Percentiles rank a stretch among this genome's conserved stretches.
Evolutionary conservation across 345 rosid species (phyloP).

Genomic region (Cardamine resedifolia): DNA sequence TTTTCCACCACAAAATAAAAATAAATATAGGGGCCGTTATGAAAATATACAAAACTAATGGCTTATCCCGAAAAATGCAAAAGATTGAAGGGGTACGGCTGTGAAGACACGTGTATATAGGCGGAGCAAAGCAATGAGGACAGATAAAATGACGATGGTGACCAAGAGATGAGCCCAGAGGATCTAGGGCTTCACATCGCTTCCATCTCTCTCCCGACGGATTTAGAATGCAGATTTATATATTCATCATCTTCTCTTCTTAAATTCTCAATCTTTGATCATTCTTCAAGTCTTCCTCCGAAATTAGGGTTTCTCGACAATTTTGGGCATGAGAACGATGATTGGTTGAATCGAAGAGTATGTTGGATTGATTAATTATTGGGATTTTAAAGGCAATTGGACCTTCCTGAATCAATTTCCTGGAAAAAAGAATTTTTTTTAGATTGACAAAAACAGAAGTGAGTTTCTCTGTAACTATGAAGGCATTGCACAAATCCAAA

Average conservation of each 20-base stretch:
- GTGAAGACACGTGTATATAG: conserved; percentile 38
- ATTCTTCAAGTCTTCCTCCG: background rate
- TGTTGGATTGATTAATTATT: conserved; percentile 14
- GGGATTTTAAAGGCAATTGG: conserved; percentile 21
- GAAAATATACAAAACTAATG: background rate
- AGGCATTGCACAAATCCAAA: conserved; percentile 78
- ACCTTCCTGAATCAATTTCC: conserved; percentile 16
- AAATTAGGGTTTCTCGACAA: conserved; percentile 28
- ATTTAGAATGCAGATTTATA: conserved; percentile 15
- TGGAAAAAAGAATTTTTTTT: background rate
- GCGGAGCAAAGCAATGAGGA: conserved; percentile 5
- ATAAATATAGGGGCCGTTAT: background rate
- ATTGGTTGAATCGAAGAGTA: conserved; percentile 25
- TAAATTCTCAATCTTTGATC: background rate
- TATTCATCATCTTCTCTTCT: conserved; percentile 22
- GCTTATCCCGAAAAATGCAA: conserved; percentile 3
- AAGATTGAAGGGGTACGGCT: background rate
- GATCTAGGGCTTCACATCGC: conserved; percentile 43
- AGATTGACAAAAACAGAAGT: conserved; percentile 21
- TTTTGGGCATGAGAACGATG: conserved; percentile 9
- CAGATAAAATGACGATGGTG: conserved; percentile 33
- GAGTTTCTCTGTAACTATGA: conserved; percentile 55
- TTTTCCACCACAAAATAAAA: background rate
- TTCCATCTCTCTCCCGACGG: background rate
- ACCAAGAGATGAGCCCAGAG: conserved; percentile 32